Base-by-base conservation (phyloP, 192 early-diverging fungal species). In the Lobosporangium transversale region DNA sequence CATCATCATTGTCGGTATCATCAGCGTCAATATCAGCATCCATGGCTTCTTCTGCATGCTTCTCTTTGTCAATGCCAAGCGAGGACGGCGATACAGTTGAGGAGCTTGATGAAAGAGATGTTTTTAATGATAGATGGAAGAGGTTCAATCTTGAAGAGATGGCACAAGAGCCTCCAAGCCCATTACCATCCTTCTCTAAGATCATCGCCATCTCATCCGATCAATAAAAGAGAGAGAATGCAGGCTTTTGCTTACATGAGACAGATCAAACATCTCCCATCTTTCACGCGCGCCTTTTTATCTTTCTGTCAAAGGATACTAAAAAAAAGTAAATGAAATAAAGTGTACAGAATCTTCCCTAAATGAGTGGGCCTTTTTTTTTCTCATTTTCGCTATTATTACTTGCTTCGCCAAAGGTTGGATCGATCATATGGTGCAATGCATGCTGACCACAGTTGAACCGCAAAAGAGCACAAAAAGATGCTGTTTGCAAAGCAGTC, bases 161-260 rank as follows among this genome's bases (percentile, higher is more conserved):
- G 42, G 26, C 15, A 1, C 26, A 49, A 31, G 58, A 47, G 23
- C 58, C 58, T 7, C 30, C 58, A 20, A 60, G 44, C 27, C 58
- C 58, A 11, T 4, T 49, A n/a, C 58, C 58, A 26, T 30, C 26
- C 18, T 47, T n/a, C 15, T 18, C 43, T 18, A 60, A 35, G 30
- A 23, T 31, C n/a, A 30, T 48, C 27, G 18, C 30, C 18, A 8
- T 18, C 2, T 53, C 29, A 18, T 10, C 29, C 30, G 9, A 12
- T 3, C 24, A 5, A 50, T 27, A 17, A 14, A 50, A 26, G 29
- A 3, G 29, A 24, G 23, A 7, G 7, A 24, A 50, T 4, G 23
- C 2, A 9, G 48, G 14, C n/a, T n/a, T 40, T 14, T 7, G 7
- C 37, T 40, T 14, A 14, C 37, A 40, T 40, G 37, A 40, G 37